Evolutionary conservation across 139 green algal species (phyloP), one percentile per base, ranked within the genome.

Genomic region (Haematococcus lacustris): DNA sequence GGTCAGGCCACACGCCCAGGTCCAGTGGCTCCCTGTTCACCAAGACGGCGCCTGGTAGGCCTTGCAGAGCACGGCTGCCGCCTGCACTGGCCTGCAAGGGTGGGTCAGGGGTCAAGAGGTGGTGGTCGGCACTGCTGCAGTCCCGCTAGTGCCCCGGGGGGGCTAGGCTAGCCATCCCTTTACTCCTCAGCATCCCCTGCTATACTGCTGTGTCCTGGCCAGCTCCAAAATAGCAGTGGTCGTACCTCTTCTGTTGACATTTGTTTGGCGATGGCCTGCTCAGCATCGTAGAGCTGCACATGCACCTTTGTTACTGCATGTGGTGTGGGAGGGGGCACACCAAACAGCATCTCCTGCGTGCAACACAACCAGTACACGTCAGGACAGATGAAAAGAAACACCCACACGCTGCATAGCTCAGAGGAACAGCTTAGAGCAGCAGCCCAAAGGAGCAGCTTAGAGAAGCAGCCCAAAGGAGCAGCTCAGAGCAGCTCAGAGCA

Each of bases 1-100:
- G 40, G 64, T 87, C 82, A 2, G 82, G 73, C 43, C 38, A 63
- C 26, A 63, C 51, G 25, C 59, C 76, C 1, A 57, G 34, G 35
- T 82, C 78, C 35, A 74, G 67, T 0, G 82, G 82, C 71, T 87
- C 82, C 26, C 62, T 57, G 71, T 78, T 53, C 9, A 53, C 43
- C 9, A 53, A 17, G 43, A 53, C 17, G 43, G 43, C 9, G 9
- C 43, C 43, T 28, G 43, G 43, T 17, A 53, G 43, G 43, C 17
- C 9, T 9, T 9, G 9, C 43, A 53, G 43, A 9, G 17, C 9
- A 17, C 43, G 43, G 43, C 43, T 53, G 43, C 43, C 43, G 43
- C 17, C 43, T 53, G 17, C 9, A 17, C 9, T 28, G 43, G 43
- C 43, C 43, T 53, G n/a, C n/a, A n/a, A n/a, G n/a, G n/a, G n/a